Base-by-base conservation (phyloP, 495 filamentous ascomycete species). In the Trichoderma erinaceum region DNA sequence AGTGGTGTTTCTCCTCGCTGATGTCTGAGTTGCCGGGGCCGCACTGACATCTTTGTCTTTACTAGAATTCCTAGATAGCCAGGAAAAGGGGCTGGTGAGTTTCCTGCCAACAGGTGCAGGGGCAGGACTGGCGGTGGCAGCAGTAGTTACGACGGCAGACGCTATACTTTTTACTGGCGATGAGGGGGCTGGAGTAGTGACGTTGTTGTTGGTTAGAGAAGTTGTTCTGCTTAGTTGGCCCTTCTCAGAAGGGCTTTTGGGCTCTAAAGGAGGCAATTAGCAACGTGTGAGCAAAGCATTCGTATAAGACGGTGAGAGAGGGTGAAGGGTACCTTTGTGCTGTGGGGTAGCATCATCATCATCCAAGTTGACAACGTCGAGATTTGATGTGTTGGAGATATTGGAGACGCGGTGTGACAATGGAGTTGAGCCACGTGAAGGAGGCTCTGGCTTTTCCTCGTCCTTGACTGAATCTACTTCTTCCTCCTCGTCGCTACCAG, bases 51-150 rank as follows among this genome's bases (percentile, higher is more conserved):
- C 86, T 73, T 91, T 91, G 38, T 82, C 79, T 41, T 82, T 82
- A 7, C 84, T 83, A 13, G 87, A 88, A 73, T 85, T 89, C 69
- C 92, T 83, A n/a, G 91, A 92, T 63, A 96, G 83, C 91, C 90
- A 95, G 23, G 90, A 86, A 69, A 94, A 96, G 0, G 92, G 92
- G 67, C 90, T 88, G 56, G 88, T 90, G 27, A 91, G 79, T 74
- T 92, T 94, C 75, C 90, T 83, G 41, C 81, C 72, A 43, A 81
- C 71, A 18, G 79, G 69, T 10, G 81, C 73, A 41, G 78, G 69
- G 27, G 76, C 69, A 41, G 64, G 64, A 18, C 41, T n/a, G 15
- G 65, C 11, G 25, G 83, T 69, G 12, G 78, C 78, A 35, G 83
- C 78, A 32, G 79, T 69, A 6, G 80, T 68, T 4, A 78, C 78